Percentiles rank a stretch among this genome's conserved stretches.
Evolutionary conservation across 75 land plant species (phyloP).

Genomic region (Cryptomeria japonica): DNA sequence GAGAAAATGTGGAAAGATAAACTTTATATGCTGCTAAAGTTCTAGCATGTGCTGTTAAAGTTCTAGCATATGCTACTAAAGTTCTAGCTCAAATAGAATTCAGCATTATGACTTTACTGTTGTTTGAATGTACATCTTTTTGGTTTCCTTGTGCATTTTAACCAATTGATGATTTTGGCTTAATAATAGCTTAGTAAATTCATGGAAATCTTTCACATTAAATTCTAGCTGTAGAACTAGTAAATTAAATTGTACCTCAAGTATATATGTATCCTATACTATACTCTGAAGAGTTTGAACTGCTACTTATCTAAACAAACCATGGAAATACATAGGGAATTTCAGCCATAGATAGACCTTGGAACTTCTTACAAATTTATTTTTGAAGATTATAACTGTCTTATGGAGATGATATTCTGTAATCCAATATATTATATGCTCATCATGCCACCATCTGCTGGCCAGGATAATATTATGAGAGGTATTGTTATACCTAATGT

Average conservation of each 20-base stretch:
- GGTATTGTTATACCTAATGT: neutral
- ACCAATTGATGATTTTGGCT: neutral
- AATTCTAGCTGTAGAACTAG: neutral
- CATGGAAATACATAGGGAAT: neutral
- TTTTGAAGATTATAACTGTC: neutral
- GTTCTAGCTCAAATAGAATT: neutral
- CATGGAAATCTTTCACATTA: neutral
- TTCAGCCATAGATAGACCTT: neutral
- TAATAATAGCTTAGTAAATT: neutral
- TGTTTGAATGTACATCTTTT: neutral
- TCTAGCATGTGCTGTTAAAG: no score
- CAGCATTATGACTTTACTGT: neutral
- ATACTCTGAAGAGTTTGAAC: neutral
- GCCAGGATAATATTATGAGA: neutral
- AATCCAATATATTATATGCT: neutral
- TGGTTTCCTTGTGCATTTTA: slow-evolving; percentile 1
- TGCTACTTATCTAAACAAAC: neutral
- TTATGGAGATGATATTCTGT: neutral
- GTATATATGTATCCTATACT: neutral
- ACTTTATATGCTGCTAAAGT: no score
- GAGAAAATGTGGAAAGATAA: neutral
- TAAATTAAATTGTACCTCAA: neutral
- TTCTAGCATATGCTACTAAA: neutral
- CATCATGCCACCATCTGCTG: neutral
- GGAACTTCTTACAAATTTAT: neutral